A percentile compares a stretch with the other conserved stretches of the same genome.
phyloP scores from a whole-genome alignment of 768 basidiomycete genomes.

The Pluteus cervinus region DNA sequence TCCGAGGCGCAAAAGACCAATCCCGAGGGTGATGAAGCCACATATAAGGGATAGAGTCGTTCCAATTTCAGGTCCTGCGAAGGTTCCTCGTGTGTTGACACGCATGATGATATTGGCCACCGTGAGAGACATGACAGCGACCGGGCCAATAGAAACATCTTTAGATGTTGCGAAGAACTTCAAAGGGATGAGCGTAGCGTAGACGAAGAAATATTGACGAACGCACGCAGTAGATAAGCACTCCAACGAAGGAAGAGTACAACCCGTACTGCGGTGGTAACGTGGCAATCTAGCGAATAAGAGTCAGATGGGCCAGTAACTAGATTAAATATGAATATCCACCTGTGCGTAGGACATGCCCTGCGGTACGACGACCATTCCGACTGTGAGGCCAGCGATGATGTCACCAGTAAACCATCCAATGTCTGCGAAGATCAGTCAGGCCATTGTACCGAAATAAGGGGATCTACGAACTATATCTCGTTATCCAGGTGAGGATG shows the following conservation, averaged over 20 bases:
- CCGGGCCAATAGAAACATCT: conserved; percentile 98
- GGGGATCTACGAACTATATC: conserved; percentile 73
- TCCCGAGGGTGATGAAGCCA: conserved; percentile 86
- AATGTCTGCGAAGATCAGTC: conserved; percentile 37
- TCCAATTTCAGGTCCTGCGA: conserved; percentile 70
- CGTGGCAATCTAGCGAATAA: conserved; percentile 59
- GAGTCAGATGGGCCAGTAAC: not conserved
- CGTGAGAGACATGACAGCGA: conserved; percentile 96
- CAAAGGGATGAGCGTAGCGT: conserved; percentile 2
- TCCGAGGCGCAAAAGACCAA: conserved; percentile 85
- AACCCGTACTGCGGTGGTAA: conserved; percentile 86
- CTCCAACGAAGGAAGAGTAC: conserved; percentile 90
- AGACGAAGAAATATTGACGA: not conserved
- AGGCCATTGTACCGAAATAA: conserved; percentile 3
- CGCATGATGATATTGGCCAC: conserved; percentile 73
- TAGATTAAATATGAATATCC: conserved; percentile 7
- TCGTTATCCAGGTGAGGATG: conserved; percentile 75
- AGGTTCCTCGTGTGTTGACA: conserved; percentile 54
- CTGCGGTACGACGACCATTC: conserved; percentile 93
- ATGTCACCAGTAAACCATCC: conserved; percentile 85
- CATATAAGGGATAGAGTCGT: conserved; percentile 79
- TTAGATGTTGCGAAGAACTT: conserved; percentile 96
- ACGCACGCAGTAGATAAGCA: conserved; percentile 75
- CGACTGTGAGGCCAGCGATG: conserved; percentile 89
- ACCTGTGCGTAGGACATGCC: conserved; percentile 86